Conservation (phyloP, 2,329 filamentous ascomycete species). For the Fusarium musae region DNA sequence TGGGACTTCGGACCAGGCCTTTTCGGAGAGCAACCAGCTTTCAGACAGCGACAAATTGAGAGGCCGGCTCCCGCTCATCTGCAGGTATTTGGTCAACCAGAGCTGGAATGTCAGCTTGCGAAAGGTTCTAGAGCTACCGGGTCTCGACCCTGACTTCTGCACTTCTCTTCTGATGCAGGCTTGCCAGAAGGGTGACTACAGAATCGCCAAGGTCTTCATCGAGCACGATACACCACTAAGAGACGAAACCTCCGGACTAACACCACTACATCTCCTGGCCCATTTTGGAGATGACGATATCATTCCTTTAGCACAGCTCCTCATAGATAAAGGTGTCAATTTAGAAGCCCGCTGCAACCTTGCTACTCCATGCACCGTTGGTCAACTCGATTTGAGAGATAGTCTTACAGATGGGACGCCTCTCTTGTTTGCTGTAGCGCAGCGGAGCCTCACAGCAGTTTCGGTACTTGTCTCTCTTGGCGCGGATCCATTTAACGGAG, state of each 20-base stretch:
- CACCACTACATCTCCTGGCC: neutral
- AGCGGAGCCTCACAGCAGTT: neutral
- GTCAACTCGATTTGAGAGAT: neutral
- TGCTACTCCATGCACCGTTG: neutral
- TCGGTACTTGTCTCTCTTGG: rapidly evolving
- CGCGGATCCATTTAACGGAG: neutral
- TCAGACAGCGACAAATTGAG: too few species aligned
- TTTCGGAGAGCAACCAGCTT: neutral
- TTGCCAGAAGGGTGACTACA: neutral
- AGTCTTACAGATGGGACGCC: neutral
- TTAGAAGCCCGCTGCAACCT: neutral
- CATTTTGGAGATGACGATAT: neutral
- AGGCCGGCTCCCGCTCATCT: rapidly evolving
- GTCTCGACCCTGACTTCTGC: neutral
- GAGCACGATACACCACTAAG: neutral
- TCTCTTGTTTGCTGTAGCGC: rapidly evolving
- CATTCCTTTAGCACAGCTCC: neutral
- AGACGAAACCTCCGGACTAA: neutral
- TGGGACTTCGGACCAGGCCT: neutral
- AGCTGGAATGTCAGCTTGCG: neutral
- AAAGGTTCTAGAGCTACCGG: rapidly evolving
- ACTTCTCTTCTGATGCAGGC: neutral
- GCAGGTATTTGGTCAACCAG: neutral
- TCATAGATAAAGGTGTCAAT: neutral
- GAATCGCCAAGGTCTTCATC: neutral